phyloP scores from a whole-genome alignment of 805 yeast species.

The Metschnikowia matae region DNA sequence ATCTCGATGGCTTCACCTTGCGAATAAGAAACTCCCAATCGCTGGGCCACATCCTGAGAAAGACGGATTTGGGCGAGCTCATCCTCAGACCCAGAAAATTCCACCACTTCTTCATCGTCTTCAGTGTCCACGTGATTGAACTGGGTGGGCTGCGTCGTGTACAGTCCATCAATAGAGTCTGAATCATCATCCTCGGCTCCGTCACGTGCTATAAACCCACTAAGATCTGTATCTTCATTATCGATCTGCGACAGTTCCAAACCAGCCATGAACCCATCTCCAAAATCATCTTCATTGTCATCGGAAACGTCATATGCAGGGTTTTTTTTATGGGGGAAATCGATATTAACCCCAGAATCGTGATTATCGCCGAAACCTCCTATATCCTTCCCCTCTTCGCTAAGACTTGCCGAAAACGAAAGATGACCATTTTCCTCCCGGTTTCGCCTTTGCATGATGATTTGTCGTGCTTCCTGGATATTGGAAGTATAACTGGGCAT shows the following conservation, averaged over 20 bases:
- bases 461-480: neutral
- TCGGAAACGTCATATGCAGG: neutral
- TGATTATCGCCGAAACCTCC: too few species aligned
- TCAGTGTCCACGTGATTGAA: conserved; percentile 7
- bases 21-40: conserved; percentile 25
- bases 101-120: conserved; percentile 6
- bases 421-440: neutral
- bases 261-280: conserved; percentile 17
- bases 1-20: conserved; percentile 12
- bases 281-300: conserved; percentile 15
- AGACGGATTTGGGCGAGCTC: conserved; percentile 23
- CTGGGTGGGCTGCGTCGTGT: conserved; percentile 15
- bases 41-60: conserved; percentile 33
- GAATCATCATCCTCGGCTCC: conserved; percentile 8
- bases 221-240: conserved; percentile 15
- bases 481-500: neutral
- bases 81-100: conserved; percentile 4
- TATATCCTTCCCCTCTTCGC: too few species aligned
- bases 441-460: neutral
- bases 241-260: conserved; percentile 16
- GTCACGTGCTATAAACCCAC: conserved; percentile 18
- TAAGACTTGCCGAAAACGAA: neutral
- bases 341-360: too few species aligned
- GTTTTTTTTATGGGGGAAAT: too few species aligned
- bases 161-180: conserved; percentile 15